phyloP scores from a whole-genome alignment of 176 grass and related monocot genomes.

The Calamus simplicifolius region DNA sequence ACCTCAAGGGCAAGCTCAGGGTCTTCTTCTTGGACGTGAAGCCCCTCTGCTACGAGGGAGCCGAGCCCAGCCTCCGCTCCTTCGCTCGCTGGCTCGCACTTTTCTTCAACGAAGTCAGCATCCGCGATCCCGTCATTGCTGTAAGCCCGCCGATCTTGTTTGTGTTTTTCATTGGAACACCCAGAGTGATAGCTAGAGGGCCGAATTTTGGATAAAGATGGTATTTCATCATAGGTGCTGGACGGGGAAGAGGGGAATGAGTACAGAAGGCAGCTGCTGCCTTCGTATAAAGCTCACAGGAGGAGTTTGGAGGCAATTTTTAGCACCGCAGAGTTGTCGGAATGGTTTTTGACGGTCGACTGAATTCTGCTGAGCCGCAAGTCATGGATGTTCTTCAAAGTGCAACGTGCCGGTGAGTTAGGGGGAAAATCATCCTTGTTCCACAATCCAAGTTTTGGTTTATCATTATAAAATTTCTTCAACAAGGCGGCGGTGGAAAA shows the following conservation, averaged over 20 bases:
- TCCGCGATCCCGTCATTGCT: slow-evolving; percentile 57
- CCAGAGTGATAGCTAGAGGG: too few relatives aligned
- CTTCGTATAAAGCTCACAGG: slow-evolving; percentile 68
- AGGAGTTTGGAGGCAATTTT: slow-evolving; percentile 10
- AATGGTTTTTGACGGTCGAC: slow-evolving; percentile 18
- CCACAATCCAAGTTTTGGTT: too few relatives aligned
- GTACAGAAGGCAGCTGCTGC: slow-evolving; percentile 54
- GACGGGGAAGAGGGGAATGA: slow-evolving; percentile 75
- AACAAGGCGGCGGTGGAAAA: too few relatives aligned
- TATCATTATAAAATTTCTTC: too few relatives aligned
- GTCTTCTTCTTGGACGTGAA: slow-evolving; percentile 83
- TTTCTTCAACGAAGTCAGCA: slow-evolving; percentile 76
- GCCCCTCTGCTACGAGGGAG: slow-evolving; percentile 58
- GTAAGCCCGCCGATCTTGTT: slow-evolving; percentile 21
- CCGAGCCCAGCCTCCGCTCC: slow-evolving; percentile 45
- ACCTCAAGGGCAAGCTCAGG: slow-evolving; percentile 19
- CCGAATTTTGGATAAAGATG: too few relatives aligned
- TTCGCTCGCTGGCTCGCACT: slow-evolving; percentile 67
- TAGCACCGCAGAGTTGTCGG: neutral
- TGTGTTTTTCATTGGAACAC: too few relatives aligned
- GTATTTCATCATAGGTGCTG: slow-evolving; percentile 37
- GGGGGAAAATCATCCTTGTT: neutral
- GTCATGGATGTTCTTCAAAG: slow-evolving; percentile 46
- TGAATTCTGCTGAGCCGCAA: slow-evolving; percentile 33
- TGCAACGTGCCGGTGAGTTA: slow-evolving; percentile 61